Conservation (phyloP, 2,329 filamentous ascomycete genomes). For the Cladosporium halotolerans region DNA sequence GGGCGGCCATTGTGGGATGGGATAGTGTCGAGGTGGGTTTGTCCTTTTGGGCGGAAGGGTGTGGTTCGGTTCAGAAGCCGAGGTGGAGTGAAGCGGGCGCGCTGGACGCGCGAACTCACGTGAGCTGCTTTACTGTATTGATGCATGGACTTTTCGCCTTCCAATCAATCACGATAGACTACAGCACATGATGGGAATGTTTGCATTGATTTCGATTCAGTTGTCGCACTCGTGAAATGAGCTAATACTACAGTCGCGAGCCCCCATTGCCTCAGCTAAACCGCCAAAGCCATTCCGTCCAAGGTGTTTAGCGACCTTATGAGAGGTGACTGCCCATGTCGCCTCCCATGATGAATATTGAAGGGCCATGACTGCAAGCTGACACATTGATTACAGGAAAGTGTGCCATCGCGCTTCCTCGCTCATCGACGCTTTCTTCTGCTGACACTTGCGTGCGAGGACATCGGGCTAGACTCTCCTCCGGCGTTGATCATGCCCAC, state of each 20-base stretch:
- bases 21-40: not conserved
- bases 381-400: no score
- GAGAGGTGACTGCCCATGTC: no score
- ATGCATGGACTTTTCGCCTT: not conserved
- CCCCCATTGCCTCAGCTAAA: no score
- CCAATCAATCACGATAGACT: no score
- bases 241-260: no score
- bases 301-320: no score
- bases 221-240: not conserved
- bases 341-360: no score
- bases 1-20: constrained; percentile 3
- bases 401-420: no score
- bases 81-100: not conserved
- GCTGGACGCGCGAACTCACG: not conserved
- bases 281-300: no score
- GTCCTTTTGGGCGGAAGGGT: not conserved
- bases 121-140: not conserved
- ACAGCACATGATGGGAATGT: not conserved
- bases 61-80: not conserved
- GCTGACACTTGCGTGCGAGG: not conserved
- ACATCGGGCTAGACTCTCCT: constrained; percentile 1
- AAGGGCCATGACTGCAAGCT: no score
- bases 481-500: not conserved
- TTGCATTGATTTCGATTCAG: not conserved
- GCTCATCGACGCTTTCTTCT: not conserved